Base-by-base conservation (phyloP, 129 eudicot species). In the Scalesia atractyloides region DNA sequence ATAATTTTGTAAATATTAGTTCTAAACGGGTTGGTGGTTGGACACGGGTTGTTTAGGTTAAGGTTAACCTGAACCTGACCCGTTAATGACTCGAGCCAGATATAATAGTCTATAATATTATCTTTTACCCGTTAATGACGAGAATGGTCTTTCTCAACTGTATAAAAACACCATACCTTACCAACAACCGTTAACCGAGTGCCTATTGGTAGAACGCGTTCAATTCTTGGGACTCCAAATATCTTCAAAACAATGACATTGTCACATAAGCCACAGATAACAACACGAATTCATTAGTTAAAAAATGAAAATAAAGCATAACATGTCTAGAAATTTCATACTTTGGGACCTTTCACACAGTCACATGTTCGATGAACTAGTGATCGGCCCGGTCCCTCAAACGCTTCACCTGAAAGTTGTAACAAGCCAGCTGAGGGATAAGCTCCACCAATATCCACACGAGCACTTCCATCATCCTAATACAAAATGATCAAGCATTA, bases 171-270 rank as follows among this genome's bases (percentile, higher is more conserved):
- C 24, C 69, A 78, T 89, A 93, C 98, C 98, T 93, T 96, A 67
- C 98, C 98, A 76, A 93, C 97, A 78, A 93, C 91, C 10, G 98
- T 89, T 83, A 93, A 85, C 17, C 90, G 84, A 47, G 97, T 86
- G 53, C 98, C 97, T 22, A 88, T 88, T 36, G 98, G 96, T 70
- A 93, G 90, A 78, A 93, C 97, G 7, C 97, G 87, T 69, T 93
- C 96, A 70, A 82, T 86, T 77, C 96, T 77, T 88, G 87, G 89
- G 67, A 89, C 98, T 65, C 98, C 98, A 72, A 93, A 96, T 96
- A 93, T 93, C 98, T 93, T 72, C 63, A 80, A 41, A 46, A 24
- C 37, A 62, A 73, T 18, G 54, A 11, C 34, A 57, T 44, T 47
- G 59, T 84, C 57, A 79, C 26, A 62, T 61, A 80, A 67, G 57